These are phyloP conservation scores for Fagus crenata DNA, from an alignment of 306 rosid genomes.

Conservation along the genomic window DNA sequence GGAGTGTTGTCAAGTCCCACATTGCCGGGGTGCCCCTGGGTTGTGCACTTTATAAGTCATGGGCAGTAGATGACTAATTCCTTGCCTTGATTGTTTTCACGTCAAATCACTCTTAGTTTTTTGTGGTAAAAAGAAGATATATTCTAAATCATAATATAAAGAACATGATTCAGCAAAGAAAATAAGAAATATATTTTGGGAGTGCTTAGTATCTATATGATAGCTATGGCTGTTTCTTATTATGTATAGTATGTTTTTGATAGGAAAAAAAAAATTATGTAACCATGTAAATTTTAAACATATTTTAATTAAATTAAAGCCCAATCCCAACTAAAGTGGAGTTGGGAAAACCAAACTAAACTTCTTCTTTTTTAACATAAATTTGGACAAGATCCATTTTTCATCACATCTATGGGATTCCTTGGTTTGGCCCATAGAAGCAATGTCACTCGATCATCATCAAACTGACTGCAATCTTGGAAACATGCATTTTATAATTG, in stretches of 20 bases:
- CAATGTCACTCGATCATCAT: no score
- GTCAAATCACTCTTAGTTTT: background rate
- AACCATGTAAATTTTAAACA: background rate
- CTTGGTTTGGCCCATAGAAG: no score
- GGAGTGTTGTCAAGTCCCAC: no score
- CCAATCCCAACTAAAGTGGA: background rate
- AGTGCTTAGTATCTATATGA: background rate
- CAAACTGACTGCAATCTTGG: no score
- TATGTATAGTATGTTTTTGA: no score
- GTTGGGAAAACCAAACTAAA: background rate
- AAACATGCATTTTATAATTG: background rate
- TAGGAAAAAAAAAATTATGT: no score
- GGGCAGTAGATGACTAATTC: no score
- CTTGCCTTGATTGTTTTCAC: background rate
- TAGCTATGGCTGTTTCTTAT: background rate
- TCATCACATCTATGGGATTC: no score
- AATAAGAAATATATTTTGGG: background rate
- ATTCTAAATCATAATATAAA: background rate
- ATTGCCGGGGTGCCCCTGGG: no score
- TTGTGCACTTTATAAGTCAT: no score
- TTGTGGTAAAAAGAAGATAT: background rate
- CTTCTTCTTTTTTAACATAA: background rate
- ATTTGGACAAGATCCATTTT: no score
- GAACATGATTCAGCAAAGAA: background rate
- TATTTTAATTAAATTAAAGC: background rate